Base-by-base conservation (phyloP, 1,139 yeast genomes). In the Hansenula sp. region DNA sequence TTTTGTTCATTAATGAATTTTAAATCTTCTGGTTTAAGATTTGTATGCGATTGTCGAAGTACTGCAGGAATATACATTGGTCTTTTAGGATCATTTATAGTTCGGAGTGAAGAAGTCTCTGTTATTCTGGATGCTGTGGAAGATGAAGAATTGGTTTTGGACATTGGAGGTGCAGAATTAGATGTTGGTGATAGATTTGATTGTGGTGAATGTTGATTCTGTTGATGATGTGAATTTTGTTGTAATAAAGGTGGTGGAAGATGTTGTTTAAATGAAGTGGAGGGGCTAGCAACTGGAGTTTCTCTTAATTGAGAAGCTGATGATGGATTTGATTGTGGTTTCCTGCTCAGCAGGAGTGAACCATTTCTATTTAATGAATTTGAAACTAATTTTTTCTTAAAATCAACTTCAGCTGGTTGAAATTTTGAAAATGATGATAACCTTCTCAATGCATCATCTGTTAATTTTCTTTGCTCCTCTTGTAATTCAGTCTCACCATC, bases 41-140 rank as follows among this genome's bases (percentile, higher is more conserved):
- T 68, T 1, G 73, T 65, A 41, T 58, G 63, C 0, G 76, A 68
- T 55, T 75, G 78, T 26, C 97, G 71, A 41, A 90, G 68, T 7
- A 89, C 97, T 0, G 96, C 96, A 0, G 97, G 97, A 0, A 85
- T 73, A 57, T 88, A 89, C 69, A 89, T 68, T 7, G 97, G 97
- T 53, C 85, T 82, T 55, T 89, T 76, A 43, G 88, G 87, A 21
- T 80, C 81, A 47, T 77, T 77, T 37, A 82, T 77, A 50, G 82
- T 88, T 53, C 78, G 67, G 13, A 66, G 18, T n/a, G 41, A 39
- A 8, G 37, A 26, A 25, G 33, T 33, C 13, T 39, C 36, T 26
- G 39, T 44, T 21, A 42, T 10, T 11, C 12, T 36, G 2, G 43
- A 18, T 26, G 11, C n/a, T 29, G 33, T 16, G 14, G 36, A 25